These are phyloP conservation scores for Triadica sebifera DNA, from an alignment of 345 rosid species.

Conservation along the genomic window DNA sequence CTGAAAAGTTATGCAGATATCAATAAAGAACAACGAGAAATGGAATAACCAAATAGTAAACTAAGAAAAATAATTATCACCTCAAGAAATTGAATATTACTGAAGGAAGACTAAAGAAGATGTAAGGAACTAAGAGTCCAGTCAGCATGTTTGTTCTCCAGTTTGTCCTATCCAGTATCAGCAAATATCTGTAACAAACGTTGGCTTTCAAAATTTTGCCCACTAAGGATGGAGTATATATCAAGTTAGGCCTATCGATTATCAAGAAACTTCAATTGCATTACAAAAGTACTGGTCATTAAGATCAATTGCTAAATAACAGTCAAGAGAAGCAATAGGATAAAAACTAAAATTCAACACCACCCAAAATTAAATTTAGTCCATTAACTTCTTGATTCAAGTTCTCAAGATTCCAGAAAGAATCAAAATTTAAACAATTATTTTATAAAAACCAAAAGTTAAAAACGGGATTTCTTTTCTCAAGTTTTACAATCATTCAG, in stretches of 20 bases:
- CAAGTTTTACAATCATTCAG: too few relatives aligned
- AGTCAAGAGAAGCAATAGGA: background rate
- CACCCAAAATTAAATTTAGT: background rate
- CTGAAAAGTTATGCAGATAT: conserved; percentile 28
- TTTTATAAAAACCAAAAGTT: background rate
- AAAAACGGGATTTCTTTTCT: too few relatives aligned
- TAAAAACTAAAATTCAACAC: background rate
- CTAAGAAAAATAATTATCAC: conserved; percentile 32
- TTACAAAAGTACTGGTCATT: background rate
- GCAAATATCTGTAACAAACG: conserved; percentile 55
- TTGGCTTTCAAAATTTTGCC: background rate
- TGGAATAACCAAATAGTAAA: background rate
- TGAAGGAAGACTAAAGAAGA: conserved; percentile 73
- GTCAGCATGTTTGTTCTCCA: conserved; percentile 96
- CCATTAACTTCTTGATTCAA: background rate
- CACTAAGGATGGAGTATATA: too few relatives aligned
- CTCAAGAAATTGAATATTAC: conserved; percentile 69
- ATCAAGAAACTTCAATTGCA: background rate
- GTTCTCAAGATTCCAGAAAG: background rate
- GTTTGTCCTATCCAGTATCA: conserved; percentile 89
- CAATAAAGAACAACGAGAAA: background rate
- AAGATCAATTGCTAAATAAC: background rate
- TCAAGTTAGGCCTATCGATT: too few relatives aligned
- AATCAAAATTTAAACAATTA: background rate
- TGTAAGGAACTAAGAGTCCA: conserved; percentile 80